Percentiles rank a stretch among this genome's conserved stretches.
Conservation (phyloP, 2,329 filamentous ascomycete species). For the Podosphaera aphanis region DNA sequence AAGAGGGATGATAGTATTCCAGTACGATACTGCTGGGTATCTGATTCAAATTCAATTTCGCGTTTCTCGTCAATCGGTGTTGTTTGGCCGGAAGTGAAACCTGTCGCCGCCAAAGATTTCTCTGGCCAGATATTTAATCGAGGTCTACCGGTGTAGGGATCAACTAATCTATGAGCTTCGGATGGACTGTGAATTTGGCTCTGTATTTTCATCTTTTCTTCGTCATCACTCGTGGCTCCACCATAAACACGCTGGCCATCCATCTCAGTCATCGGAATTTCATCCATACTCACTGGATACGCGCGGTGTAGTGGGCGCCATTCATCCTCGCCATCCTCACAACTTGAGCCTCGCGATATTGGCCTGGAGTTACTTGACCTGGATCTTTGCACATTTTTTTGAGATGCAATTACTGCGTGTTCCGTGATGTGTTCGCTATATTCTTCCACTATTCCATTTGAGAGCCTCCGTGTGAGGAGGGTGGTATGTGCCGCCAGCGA, state of each 20-base stretch:
- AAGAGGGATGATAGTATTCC: constrained; percentile 52
- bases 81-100: constrained; percentile 21
- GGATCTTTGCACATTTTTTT: constrained; percentile 14
- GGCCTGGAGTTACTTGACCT: constrained; percentile 15
- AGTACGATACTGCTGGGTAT: constrained; percentile 43
- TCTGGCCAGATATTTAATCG: constrained; percentile 6
- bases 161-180: constrained; percentile 23
- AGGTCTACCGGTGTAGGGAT: constrained; percentile 17
- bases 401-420: constrained; percentile 13
- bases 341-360: constrained; percentile 12
- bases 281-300: constrained; percentile 13
- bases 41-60: constrained; percentile 39
- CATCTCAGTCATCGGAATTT: constrained; percentile 15
- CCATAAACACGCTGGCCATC: constrained; percentile 10
- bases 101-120: constrained; percentile 5
- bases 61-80: constrained; percentile 22
- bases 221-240: constrained; percentile 10
- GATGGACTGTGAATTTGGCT: constrained; percentile 10
- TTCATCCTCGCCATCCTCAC: constrained; percentile 12
- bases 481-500: constrained; percentile 9
- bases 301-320: constrained; percentile 1
- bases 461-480: constrained; percentile 11
- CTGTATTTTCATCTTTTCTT: constrained; percentile 7
- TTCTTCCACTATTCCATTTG: constrained; percentile 7
- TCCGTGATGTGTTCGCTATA: constrained; percentile 10